phyloP scores from a whole-genome alignment of 108 stramenopile species.

The Cyclotella kingstonii region DNA sequence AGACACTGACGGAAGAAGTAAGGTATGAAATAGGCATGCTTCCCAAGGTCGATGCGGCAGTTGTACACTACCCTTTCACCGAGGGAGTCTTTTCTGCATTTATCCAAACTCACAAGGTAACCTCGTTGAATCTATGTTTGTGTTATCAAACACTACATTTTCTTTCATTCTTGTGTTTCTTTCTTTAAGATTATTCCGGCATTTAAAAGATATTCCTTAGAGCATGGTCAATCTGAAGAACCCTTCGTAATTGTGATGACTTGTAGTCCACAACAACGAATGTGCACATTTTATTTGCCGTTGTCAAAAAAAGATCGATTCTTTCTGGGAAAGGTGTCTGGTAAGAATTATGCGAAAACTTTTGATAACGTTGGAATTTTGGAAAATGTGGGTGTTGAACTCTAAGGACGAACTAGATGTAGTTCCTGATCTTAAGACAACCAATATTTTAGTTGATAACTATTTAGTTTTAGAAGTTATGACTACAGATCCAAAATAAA shows the following conservation, averaged over 20 bases:
- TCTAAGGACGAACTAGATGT: neutral
- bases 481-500: too few species aligned
- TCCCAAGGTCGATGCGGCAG: conserved; percentile 59
- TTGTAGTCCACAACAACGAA: conserved; percentile 59
- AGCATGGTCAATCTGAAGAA: conserved; percentile 30
- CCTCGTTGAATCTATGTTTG: neutral
- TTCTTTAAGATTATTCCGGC: conserved; percentile 59
- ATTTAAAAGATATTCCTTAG: conserved; percentile 53
- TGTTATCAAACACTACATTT: conserved; percentile 1
- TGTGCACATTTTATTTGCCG: conserved; percentile 82
- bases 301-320: conserved; percentile 52
- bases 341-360: conserved; percentile 25
- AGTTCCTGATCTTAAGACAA: too few species aligned
- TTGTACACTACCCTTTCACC: conserved; percentile 63
- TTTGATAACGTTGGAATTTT: conserved; percentile 8
- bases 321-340: conserved; percentile 47
- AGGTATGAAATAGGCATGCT: conserved; percentile 40
- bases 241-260: conserved; percentile 56
- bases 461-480: too few species aligned
- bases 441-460: too few species aligned
- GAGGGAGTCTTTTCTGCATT: conserved; percentile 70
- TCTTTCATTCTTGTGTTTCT: neutral
- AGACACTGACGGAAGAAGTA: conserved; percentile 8
- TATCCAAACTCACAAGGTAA: conserved; percentile 63
- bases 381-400: conserved; percentile 10